Base-by-base conservation (phyloP, 2,329 filamentous ascomycete species). In the Aquanectria penicillioides region DNA sequence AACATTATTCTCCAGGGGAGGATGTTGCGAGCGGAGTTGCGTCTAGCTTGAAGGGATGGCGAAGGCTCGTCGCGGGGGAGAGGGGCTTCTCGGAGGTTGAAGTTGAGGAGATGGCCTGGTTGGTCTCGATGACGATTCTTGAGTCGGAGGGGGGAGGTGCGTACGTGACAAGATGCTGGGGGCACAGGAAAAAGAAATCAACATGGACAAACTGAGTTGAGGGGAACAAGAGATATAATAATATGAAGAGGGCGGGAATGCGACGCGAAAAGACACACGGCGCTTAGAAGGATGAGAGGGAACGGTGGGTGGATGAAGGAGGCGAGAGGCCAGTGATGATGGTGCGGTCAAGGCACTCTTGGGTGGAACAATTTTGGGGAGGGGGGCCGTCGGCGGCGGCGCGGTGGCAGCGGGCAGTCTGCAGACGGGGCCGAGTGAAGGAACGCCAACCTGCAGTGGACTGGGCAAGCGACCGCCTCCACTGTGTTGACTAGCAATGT, bases 301-400 rank as follows among this genome's bases (percentile, higher is more conserved):
- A 36, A 29, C 20, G 64, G 66, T 59, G 47, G 56, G 59, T 54
- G 51, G 29, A 38, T 50, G 55, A 63, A 54, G 57, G 31, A 59
- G 43, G 20, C 22, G 41, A 50, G 20, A 31, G 36, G 59, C 43
- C 54, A 62, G 47, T 55, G 66, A 29, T 43, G 52, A 64, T 66
- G 63, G 66, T 65, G 63, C 66, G 63, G 67, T 69, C 61, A 66
- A 41, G 67, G 62, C 57, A 65, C 38, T 46, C 66, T 64, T 68
- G 56, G 40, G 55, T 47, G 44, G 47, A 37, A 51, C 22, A 26
- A 57, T 33, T 57, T 46, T 49, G 37, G 49, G 48, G 52, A 40
- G 31, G 20, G 26, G 43, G 46, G 38, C 29, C 46, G 54, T 46
- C 54, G 54, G 38, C 53, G 52, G 53, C 53, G 55, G 40, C 55